Percentiles rank a stretch among this genome's conserved stretches.
Evolutionary conservation across 2,329 filamentous ascomycete species (phyloP).

Genomic region (Pseudocercospora fijiensis): DNA sequence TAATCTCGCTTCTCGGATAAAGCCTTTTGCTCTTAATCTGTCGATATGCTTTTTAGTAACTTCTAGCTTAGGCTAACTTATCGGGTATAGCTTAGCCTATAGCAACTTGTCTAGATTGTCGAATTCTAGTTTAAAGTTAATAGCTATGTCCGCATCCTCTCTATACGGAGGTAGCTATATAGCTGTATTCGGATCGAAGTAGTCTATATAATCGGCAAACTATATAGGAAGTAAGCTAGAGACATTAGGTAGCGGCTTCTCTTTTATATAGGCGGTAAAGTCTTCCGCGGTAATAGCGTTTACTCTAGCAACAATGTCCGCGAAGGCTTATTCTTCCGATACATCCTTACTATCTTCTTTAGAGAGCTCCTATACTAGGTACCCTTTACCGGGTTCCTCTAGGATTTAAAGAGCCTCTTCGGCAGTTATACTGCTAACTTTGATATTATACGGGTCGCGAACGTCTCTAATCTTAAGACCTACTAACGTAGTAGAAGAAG

Average conservation of each 20-base stretch:
- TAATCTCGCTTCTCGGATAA: neutral
- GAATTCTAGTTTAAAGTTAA: neutral
- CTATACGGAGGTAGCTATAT: neutral
- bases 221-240: neutral
- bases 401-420: too few species aligned
- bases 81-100: too few species aligned
- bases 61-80: neutral
- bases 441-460: neutral
- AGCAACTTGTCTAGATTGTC: neutral
- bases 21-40: neutral
- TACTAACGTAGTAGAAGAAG: neutral
- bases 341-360: too few species aligned
- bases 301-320: neutral
- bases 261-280: neutral
- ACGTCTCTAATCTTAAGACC: neutral
- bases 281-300: neutral
- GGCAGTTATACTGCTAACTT: too few species aligned
- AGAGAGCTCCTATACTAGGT: too few species aligned
- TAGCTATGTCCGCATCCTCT: neutral
- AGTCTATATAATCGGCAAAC: too few species aligned
- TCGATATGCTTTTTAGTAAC: neutral
- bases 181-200: neutral
- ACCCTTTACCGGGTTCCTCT: too few species aligned
- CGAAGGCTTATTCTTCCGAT: too few species aligned
- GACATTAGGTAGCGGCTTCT: neutral